These are phyloP conservation scores for Ensete ventricosum DNA, from an alignment of 176 grass and related monocot genomes.

Conservation along the genomic window DNA sequence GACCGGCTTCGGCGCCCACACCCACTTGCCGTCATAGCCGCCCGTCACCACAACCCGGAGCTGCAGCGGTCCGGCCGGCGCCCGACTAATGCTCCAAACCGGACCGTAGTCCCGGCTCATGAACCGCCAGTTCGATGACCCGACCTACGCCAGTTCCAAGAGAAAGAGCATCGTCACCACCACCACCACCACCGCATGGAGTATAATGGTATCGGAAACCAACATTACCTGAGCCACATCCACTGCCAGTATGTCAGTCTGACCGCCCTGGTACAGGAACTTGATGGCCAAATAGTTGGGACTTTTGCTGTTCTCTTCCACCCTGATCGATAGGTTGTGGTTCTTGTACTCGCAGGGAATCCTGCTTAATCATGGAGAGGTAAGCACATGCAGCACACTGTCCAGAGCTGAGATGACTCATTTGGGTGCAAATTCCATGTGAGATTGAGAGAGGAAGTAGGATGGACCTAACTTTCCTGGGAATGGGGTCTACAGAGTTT, in stretches of 20 bases:
- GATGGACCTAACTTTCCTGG: too few relatives aligned
- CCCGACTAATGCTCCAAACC: conserved; percentile 67
- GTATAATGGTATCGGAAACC: too few relatives aligned
- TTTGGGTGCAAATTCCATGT: too few relatives aligned
- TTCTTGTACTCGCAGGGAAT: conserved; percentile 65
- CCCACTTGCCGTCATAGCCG: conserved; percentile 61
- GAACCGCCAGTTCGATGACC: conserved; percentile 63
- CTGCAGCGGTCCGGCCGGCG: conserved; percentile 66
- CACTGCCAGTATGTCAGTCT: conserved; percentile 87
- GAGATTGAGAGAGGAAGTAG: too few relatives aligned
- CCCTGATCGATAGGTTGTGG: conserved; percentile 57
- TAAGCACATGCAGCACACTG: not conserved
- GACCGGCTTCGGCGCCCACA: conserved; percentile 1
- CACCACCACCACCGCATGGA: too few relatives aligned
- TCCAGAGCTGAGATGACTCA: too few relatives aligned
- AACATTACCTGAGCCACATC: conserved; percentile 66
- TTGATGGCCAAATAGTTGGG: conserved; percentile 48
- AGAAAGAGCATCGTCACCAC: not conserved
- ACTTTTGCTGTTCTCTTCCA: conserved; percentile 41
- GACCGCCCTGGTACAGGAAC: conserved; percentile 89
- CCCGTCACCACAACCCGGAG: conserved; percentile 73
- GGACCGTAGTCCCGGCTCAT: conserved; percentile 70
- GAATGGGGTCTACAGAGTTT: not conserved
- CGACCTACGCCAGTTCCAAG: conserved; percentile 27
- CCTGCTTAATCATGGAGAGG: conserved; percentile 25